Evolutionary conservation across 345 rosid genomes (phyloP).

Genomic region (Lepidium aucheri): DNA sequence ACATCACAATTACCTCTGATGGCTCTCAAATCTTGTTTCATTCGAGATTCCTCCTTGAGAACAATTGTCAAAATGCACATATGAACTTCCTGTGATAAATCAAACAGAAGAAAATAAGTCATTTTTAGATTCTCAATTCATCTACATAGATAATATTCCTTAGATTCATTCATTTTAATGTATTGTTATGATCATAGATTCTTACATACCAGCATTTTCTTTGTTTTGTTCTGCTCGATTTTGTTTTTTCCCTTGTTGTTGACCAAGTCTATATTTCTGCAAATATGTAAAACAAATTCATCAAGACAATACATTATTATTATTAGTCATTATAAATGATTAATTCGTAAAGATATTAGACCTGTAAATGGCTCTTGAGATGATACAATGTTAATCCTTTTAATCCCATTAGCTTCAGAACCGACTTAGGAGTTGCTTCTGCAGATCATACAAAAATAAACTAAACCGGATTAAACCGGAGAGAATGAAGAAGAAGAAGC

Average conservation of each 20-base stretch:
- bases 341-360: not conserved
- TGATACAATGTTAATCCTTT: conserved; percentile 93
- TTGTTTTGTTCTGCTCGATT: conserved; percentile 30
- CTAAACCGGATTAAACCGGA: conserved; percentile 11
- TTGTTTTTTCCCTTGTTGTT: conserved; percentile 56
- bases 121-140: not conserved
- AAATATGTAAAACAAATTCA: not conserved
- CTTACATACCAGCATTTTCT: conserved; percentile 37
- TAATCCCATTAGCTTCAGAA: conserved; percentile 73
- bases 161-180: not conserved
- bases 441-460: not conserved
- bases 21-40: conserved; percentile 29
- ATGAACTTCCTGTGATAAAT: conserved; percentile 28
- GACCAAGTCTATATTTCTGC: conserved; percentile 87
- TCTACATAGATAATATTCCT: not conserved
- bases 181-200: not conserved
- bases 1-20: conserved; percentile 28
- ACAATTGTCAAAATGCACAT: conserved; percentile 32
- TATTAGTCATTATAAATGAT: not conserved
- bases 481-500: not conserved
- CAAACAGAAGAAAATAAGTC: not conserved
- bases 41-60: conserved; percentile 23
- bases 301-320: not conserved
- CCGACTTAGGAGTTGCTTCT: conserved; percentile 96
- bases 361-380: conserved; percentile 96